Conservation (phyloP, 2,329 filamentous ascomycete species). For the Macrophomina tecta region DNA sequence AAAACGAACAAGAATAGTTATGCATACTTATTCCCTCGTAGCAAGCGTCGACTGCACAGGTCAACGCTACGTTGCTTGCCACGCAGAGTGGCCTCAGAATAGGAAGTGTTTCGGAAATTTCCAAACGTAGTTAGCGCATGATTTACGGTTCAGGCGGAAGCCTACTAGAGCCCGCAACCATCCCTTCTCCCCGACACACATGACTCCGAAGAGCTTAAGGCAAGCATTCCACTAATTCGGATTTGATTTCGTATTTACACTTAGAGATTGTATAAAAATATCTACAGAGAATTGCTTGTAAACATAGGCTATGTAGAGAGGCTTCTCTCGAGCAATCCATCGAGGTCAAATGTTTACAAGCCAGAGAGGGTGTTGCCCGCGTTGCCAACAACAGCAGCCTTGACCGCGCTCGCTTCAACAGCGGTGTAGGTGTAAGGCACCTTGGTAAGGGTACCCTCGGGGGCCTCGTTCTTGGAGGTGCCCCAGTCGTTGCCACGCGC, state of each 20-base stretch:
- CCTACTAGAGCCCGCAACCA: no score
- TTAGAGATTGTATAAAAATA: background rate
- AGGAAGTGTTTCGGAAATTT: no score
- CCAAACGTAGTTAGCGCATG: no score
- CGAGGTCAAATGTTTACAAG: slow-evolving; percentile 15
- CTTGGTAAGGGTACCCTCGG: slow-evolving; percentile 56
- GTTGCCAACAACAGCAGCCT: slow-evolving; percentile 49
- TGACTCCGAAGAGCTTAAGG: no score
- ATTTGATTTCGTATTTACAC: background rate
- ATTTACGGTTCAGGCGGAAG: no score
- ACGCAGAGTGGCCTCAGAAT: no score
- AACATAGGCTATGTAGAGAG: background rate
- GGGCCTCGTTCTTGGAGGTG: slow-evolving; percentile 55
- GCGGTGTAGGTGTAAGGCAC: slow-evolving; percentile 62
- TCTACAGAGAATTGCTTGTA: background rate
- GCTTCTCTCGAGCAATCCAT: background rate
- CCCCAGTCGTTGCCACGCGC: slow-evolving; percentile 55
- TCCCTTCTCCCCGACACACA: no score
- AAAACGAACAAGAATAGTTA: no score
- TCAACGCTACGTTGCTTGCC: no score
- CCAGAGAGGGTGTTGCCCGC: slow-evolving; percentile 34
- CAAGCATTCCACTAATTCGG: no score
- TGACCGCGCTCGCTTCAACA: slow-evolving; percentile 57
- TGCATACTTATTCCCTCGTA: no score
- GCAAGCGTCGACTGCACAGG: no score